Evolutionary conservation across 1,139 yeast species (phyloP), one percentile per base, ranked within the genome.

Genomic region (Yamadazyma pseudoaaseri): DNA sequence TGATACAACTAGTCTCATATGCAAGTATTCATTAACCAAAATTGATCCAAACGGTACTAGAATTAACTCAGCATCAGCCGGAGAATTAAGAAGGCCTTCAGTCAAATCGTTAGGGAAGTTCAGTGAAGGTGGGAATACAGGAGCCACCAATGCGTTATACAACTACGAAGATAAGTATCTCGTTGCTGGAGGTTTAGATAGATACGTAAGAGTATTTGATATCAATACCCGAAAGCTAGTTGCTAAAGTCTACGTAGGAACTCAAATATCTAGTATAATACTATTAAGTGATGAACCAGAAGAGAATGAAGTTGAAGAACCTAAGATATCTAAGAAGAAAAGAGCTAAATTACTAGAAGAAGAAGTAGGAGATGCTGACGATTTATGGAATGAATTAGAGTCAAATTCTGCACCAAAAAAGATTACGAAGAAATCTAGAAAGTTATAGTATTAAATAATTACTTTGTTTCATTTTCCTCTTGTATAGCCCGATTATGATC

Each of bases 161-260:
- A 47, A 54, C 8, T 43, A 42, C 11, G 51, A 55, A 26, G 58
- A 56, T 34, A 40, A 42, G 26, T 46, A 64, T 8, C 51, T 67
- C 21, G 70, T 62, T 10, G 70, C 87, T 16, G 96, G 95, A 27
- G 96, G 96, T 0, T 70, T 89, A 24, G 97, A 90, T 54, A 71
- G 96, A 51, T 90, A 87, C 54, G 69, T 87, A 27, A 72, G 97
- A 37, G 86, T 86, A 3, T 90, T 76, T 56, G 82, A 86, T 42
- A 53, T 79, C 6, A 62, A 60, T 2, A 58, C 77, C 1, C 67
- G 95, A 34, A 74, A 76, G 30, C 64, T 77, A 33, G 59, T 81
- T 12, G 87, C 79, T 8, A 87, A 86, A 51, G 83, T 86, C 9
- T 90, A 76, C 49, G 53, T 82, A 23, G 95, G 95, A 3, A 76